Evolutionary conservation across 345 rosid genomes (phyloP).

Genomic region (Anastatica hierochuntica): DNA sequence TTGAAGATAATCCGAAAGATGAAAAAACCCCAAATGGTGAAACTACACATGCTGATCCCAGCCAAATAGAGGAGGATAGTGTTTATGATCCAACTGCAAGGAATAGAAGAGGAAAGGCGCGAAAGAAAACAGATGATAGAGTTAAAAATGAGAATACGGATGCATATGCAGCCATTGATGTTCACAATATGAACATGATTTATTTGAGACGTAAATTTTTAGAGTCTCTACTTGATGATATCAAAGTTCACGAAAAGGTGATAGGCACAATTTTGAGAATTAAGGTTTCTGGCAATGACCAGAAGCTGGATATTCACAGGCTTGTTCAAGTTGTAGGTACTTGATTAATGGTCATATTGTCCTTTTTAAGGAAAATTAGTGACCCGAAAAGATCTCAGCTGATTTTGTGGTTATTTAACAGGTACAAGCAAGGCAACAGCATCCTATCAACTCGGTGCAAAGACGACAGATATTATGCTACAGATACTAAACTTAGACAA

Average conservation of each 20-base stretch:
- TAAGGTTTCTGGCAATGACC: constrained; percentile 51
- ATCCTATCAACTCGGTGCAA: constrained; percentile 56
- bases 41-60: constrained; percentile 28
- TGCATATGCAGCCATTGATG: constrained; percentile 79
- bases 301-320: constrained; percentile 62
- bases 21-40: constrained; percentile 25
- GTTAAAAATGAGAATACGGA: constrained; percentile 29
- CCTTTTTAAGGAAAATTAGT: no score
- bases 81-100: constrained; percentile 25
- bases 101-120: constrained; percentile 45
- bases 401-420: constrained; percentile 25
- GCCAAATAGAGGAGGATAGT: constrained; percentile 25
- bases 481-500: constrained; percentile 63
- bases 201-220: constrained; percentile 59
- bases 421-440: constrained; percentile 55
- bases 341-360: constrained; percentile 19
- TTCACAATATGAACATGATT: constrained; percentile 66
- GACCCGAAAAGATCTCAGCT: constrained; percentile 5
- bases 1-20: constrained; percentile 32
- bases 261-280: constrained; percentile 85
- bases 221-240: constrained; percentile 59
- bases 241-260: constrained; percentile 58
- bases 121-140: constrained; percentile 40
- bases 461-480: constrained; percentile 48
- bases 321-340: constrained; percentile 91